A percentile compares a stretch with the other conserved stretches of the same genome.
Evolutionary conservation across 177 flowering plant species (phyloP).

Genomic region (Tripterygium wilfordii): DNA sequence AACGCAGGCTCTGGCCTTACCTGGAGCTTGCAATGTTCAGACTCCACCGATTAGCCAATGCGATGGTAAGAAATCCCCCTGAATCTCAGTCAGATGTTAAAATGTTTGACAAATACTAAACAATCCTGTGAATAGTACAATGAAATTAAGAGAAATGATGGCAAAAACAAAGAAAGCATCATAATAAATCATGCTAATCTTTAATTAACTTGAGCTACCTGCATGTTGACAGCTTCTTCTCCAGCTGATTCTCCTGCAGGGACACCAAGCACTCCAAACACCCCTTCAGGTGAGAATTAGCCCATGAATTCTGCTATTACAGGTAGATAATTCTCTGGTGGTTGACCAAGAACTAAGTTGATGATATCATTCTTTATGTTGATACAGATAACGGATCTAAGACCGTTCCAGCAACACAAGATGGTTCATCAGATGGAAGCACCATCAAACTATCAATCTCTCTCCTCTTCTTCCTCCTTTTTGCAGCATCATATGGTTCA

Average conservation of each 20-base stretch:
- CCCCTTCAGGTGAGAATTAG: constrained; percentile 28
- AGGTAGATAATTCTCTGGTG: too few relatives aligned
- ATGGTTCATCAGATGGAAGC: constrained; percentile 23
- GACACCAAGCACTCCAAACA: constrained; percentile 25
- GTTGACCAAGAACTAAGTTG: too few relatives aligned
- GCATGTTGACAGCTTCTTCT: constrained; percentile 22
- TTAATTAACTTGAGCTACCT: constrained; percentile 3
- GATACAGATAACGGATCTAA: constrained; percentile 28
- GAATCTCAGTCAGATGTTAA: background rate
- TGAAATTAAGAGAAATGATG: too few relatives aligned
- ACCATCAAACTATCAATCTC: constrained; percentile 21
- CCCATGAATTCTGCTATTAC: background rate
- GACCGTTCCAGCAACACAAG: constrained; percentile 23
- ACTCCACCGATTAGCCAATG: constrained; percentile 45
- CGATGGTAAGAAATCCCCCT: constrained; percentile 35
- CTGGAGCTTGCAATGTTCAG: constrained; percentile 45
- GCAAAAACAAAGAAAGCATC: too few relatives aligned
- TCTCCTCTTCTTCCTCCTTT: constrained; percentile 20
- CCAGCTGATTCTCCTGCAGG: constrained; percentile 43
- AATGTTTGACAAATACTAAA: too few relatives aligned
- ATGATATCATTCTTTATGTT: background rate
- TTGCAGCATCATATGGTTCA: constrained; percentile 27
- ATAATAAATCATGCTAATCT: background rate
- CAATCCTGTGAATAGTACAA: background rate
- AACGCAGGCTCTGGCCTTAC: constrained; percentile 45